phyloP scores from a whole-genome alignment of 495 filamentous ascomycete genomes.

The Astrocystis sublimbata region DNA sequence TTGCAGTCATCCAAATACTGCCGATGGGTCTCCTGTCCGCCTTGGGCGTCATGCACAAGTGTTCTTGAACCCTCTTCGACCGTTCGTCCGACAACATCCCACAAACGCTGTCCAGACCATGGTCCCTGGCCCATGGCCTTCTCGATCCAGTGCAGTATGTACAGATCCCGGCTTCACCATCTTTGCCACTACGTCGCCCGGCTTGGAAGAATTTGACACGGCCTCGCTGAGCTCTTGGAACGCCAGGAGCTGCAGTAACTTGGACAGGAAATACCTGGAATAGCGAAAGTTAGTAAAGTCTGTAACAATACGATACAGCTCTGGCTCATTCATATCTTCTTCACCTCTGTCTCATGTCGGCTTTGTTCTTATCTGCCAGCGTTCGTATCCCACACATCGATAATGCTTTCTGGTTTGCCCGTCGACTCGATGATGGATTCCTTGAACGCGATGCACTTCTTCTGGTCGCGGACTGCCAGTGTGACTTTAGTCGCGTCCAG shows the following conservation, averaged over 20 bases:
- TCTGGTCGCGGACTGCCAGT: slow-evolving; percentile 43
- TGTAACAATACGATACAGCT: too few species aligned
- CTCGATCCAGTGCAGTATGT: neutral
- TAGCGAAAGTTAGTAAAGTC: neutral
- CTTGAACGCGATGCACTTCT: slow-evolving; percentile 44
- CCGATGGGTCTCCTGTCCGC: neutral
- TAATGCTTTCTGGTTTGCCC: too few species aligned
- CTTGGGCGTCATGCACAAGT: neutral
- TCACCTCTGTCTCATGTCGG: neutral
- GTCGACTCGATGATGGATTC: slow-evolving; percentile 8
- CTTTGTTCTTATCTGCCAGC: neutral
- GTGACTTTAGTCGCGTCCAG: slow-evolving; percentile 43
- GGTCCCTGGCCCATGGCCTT: neutral
- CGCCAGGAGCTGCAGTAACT: neutral
- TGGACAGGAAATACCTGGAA: neutral
- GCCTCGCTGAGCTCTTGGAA: neutral
- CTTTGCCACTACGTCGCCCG: neutral
- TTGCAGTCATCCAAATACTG: neutral
- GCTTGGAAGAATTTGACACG: neutral
- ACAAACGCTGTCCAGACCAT: neutral
- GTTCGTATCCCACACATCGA: neutral
- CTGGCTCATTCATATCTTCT: neutral
- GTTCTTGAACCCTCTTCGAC: neutral
- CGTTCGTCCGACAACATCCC: neutral
- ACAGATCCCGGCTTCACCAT: neutral